Conservation (phyloP, 805 yeast genomes). For the Wickerhamiella vanderwaltii region DNA sequence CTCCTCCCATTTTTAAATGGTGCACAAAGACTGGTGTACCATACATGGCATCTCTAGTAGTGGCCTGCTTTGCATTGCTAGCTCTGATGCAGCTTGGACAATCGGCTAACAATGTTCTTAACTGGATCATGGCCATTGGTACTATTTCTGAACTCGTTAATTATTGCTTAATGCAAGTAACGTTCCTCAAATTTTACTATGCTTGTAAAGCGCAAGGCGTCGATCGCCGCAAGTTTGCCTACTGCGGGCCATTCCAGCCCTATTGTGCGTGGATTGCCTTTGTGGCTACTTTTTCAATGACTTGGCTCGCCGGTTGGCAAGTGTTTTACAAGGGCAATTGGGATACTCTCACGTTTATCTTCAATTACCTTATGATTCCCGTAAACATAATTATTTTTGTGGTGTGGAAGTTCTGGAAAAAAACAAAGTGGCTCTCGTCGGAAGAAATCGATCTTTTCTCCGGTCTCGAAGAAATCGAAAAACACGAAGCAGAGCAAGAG, state of each 20-base stretch:
- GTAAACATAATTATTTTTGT: conserved; percentile 37
- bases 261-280: conserved; percentile 42
- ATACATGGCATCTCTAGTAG: conserved; percentile 39
- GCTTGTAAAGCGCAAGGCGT: conserved; percentile 46
- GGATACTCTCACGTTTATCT: conserved; percentile 50
- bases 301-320: conserved; percentile 53
- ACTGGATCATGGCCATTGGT: conserved; percentile 61
- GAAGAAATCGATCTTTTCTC: conserved; percentile 42
- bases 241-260: conserved; percentile 49
- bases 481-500: conserved; percentile 36
- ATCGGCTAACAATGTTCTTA: conserved; percentile 49
- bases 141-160: conserved; percentile 58
- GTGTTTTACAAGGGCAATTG: conserved; percentile 59
- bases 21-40: conserved; percentile 66
- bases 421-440: conserved; percentile 36
- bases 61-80: conserved; percentile 44
- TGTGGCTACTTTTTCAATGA: conserved; percentile 37
- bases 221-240: conserved; percentile 36
- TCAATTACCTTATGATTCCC: conserved; percentile 62
- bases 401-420: conserved; percentile 41
- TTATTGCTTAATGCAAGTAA: conserved; percentile 43
- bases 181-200: conserved; percentile 50
- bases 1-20: conserved; percentile 52
- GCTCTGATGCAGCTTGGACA: conserved; percentile 53
- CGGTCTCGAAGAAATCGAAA: conserved; percentile 49